Conservation (phyloP, 2,329 filamentous ascomycete genomes). For the Clonostachys chloroleuca region DNA sequence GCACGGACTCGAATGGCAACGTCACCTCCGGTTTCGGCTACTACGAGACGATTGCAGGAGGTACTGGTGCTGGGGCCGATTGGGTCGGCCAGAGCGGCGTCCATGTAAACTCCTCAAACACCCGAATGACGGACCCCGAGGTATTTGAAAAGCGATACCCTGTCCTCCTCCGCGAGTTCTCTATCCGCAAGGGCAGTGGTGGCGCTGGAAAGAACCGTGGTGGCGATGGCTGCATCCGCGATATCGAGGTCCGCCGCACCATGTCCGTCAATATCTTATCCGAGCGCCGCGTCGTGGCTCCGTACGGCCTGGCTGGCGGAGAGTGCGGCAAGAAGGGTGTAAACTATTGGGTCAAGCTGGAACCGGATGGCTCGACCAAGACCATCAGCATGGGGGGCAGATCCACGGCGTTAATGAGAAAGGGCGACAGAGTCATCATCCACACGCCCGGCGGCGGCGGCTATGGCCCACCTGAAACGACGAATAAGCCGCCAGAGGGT, state of each 20-base stretch:
- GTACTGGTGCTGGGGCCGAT: slow-evolving; percentile 63
- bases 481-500: no score
- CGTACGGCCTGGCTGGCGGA: slow-evolving; percentile 68
- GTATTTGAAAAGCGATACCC: no score
- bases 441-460: slow-evolving; percentile 9
- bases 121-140: no score
- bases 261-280: slow-evolving; percentile 72
- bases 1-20: slow-evolving; percentile 65
- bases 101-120: no score
- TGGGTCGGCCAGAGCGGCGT: slow-evolving; percentile 73
- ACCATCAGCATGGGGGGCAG: slow-evolving; percentile 13
- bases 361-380: slow-evolving; percentile 18
- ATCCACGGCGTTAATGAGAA: slow-evolving; percentile 35
- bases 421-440: slow-evolving; percentile 7
- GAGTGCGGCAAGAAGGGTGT: slow-evolving; percentile 61
- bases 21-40: slow-evolving; percentile 65
- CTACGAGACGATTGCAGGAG: slow-evolving; percentile 77
- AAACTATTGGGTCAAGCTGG: slow-evolving; percentile 57
- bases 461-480: no score
- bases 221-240: no score
- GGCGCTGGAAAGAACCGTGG: no score
- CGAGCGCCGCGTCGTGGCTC: slow-evolving; percentile 68
- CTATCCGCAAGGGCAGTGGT: no score
- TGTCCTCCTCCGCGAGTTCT: no score
- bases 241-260: slow-evolving; percentile 73